Evolutionary conservation across 2,329 filamentous ascomycete genomes (phyloP).

Genomic region (Sporothrix dimorphospora): DNA sequence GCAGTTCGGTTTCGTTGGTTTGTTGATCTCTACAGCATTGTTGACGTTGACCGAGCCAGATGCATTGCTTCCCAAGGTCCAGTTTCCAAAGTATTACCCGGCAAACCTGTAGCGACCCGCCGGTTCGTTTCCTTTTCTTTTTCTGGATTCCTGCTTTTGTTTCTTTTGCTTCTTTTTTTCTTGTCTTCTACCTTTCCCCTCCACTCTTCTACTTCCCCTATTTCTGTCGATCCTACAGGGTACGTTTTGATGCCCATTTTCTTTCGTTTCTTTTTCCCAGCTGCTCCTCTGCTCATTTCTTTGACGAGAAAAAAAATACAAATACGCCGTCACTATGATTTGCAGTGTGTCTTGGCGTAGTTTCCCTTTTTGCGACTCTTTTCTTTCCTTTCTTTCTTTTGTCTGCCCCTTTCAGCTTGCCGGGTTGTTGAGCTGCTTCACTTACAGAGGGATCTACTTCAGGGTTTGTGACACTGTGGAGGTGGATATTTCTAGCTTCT

Average conservation of each 20-base stretch:
- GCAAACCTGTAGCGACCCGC: neutral
- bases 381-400: neutral
- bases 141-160: neutral
- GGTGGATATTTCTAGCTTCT: neutral
- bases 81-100: neutral
- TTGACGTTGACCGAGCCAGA: neutral
- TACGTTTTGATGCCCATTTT: neutral
- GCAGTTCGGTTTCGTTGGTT: neutral
- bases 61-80: neutral
- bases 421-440: neutral
- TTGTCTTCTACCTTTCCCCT: neutral
- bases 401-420: neutral
- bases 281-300: constrained; percentile 11
- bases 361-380: neutral
- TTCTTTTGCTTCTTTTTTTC: neutral
- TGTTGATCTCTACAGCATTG: neutral
- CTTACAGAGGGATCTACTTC: constrained; percentile 16
- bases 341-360: neutral
- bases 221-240: neutral
- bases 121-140: neutral
- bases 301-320: neutral
- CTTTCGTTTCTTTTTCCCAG: constrained; percentile 6
- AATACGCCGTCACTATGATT: constrained; percentile 4
- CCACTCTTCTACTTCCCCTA: neutral
- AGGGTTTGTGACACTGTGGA: constrained; percentile 12